phyloP scores from a whole-genome alignment of 106 monocot species.

The Cymbidium sinense region DNA sequence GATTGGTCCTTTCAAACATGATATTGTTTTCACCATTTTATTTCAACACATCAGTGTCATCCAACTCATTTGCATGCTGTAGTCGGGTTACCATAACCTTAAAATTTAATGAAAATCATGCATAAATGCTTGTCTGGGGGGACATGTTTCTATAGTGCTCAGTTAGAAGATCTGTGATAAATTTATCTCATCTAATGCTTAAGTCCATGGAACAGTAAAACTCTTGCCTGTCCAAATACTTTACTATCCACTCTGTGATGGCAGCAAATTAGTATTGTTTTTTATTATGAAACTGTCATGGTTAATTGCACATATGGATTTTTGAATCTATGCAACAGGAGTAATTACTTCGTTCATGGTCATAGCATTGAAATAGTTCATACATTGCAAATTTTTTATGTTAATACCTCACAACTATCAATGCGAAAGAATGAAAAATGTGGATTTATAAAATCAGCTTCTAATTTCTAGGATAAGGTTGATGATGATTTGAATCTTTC shows the following conservation, averaged over 20 bases:
- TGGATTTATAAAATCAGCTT: not conserved
- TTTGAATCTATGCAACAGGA: too few species aligned
- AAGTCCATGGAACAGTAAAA: not conserved
- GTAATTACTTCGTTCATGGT: too few species aligned
- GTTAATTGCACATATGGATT: too few species aligned
- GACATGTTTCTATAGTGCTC: not conserved
- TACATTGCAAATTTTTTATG: too few species aligned
- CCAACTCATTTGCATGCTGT: not conserved
- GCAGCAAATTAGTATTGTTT: not conserved
- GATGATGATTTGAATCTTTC: not conserved
- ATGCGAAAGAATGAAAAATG: not conserved
- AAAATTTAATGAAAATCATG: not conserved
- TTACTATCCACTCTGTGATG: not conserved
- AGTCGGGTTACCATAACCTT: not conserved
- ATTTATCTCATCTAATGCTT: not conserved
- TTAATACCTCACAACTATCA: not conserved
- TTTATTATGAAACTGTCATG: not conserved
- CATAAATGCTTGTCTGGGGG: not conserved
- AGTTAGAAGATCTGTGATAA: not conserved
- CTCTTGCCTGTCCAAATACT: not conserved
- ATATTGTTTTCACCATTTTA: not conserved
- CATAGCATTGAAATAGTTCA: too few species aligned
- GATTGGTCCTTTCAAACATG: not conserved
- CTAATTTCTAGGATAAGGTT: not conserved
- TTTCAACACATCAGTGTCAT: not conserved